These are phyloP conservation scores for Penicillium sp. DNA, from an alignment of 2,329 filamentous ascomycete genomes.

Conservation along the genomic window DNA sequence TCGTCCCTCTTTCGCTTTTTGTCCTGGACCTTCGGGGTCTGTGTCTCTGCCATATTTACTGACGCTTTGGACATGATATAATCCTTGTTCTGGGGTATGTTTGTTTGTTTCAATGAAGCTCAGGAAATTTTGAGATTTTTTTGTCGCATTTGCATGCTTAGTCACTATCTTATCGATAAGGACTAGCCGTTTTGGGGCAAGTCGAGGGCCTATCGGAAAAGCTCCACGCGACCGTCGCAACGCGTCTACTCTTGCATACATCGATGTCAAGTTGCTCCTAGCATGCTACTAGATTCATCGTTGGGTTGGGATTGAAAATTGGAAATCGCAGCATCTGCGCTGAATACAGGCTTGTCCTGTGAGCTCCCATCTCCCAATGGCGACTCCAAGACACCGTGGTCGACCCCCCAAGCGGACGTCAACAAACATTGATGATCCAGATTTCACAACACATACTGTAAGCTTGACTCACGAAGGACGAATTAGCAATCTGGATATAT, in stretches of 20 bases:
- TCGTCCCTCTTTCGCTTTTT: constrained; percentile 40
- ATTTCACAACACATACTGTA: constrained; percentile 7
- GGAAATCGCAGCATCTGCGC: background rate
- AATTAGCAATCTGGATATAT: background rate
- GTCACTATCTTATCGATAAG: constrained; percentile 34
- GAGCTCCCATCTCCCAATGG: background rate
- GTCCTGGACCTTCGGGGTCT: constrained; percentile 27
- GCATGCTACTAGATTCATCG: background rate
- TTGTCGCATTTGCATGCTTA: constrained; percentile 19
- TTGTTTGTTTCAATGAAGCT: background rate
- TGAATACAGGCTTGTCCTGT: constrained; percentile 7
- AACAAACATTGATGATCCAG: constrained; percentile 19
- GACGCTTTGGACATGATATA: background rate
- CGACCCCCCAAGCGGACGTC: constrained; percentile 11
- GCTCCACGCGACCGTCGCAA: constrained; percentile 9
- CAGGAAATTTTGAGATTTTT: constrained; percentile 13
- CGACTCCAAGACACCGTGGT: constrained; percentile 13
- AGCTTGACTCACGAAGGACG: background rate
- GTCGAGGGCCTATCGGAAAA: background rate
- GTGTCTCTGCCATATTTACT: constrained; percentile 20
- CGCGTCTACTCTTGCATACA: constrained; percentile 3
- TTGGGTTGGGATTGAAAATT: background rate
- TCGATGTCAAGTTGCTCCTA: background rate
- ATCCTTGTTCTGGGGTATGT: background rate
- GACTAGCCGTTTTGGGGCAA: constrained; percentile 4